A percentile compares a stretch with the other conserved stretches of the same genome.
These are phyloP conservation scores for Penicillium fimorum DNA, from an alignment of 495 filamentous ascomycete genomes.

Conservation along the genomic window DNA sequence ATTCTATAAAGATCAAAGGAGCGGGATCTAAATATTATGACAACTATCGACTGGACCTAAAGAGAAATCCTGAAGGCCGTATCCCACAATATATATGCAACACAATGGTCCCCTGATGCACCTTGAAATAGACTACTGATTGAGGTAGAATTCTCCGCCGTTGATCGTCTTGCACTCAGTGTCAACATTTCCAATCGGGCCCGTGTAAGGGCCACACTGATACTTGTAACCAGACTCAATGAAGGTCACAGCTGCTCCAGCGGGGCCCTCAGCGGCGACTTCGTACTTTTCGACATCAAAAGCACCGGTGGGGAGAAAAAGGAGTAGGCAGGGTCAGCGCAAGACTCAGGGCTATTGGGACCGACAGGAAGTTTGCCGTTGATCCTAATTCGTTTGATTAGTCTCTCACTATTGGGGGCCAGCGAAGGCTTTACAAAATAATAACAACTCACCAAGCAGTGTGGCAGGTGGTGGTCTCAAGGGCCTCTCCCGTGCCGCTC, in stretches of 20 bases:
- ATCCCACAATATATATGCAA: not conserved
- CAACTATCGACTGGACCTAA: not conserved
- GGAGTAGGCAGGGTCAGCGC: slow-evolving; percentile 1
- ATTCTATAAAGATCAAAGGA: not conserved
- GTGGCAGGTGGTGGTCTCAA: slow-evolving; percentile 1
- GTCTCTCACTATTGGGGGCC: not conserved
- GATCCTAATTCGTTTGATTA: not conserved
- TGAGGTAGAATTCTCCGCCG: slow-evolving; percentile 1
- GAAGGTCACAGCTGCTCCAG: not conserved
- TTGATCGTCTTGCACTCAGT: slow-evolving; percentile 5
- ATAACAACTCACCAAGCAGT: not conserved
- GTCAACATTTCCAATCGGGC: not conserved
- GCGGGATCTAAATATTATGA: not conserved
- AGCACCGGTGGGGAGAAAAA: not conserved
- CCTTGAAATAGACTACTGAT: not conserved
- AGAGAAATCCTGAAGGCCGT: not conserved
- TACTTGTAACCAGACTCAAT: slow-evolving; percentile 4
- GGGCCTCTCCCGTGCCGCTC: not conserved
- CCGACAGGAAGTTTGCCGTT: not conserved
- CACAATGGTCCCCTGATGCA: not conserved
- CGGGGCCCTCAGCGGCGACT: not conserved
- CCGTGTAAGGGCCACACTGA: slow-evolving; percentile 8
- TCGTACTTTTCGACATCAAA: not conserved
- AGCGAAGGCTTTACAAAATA: not conserved
- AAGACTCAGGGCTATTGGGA: not conserved